Evolutionary conservation across 163 green algal genomes (phyloP).

Genomic region (Volvox carteri): DNA sequence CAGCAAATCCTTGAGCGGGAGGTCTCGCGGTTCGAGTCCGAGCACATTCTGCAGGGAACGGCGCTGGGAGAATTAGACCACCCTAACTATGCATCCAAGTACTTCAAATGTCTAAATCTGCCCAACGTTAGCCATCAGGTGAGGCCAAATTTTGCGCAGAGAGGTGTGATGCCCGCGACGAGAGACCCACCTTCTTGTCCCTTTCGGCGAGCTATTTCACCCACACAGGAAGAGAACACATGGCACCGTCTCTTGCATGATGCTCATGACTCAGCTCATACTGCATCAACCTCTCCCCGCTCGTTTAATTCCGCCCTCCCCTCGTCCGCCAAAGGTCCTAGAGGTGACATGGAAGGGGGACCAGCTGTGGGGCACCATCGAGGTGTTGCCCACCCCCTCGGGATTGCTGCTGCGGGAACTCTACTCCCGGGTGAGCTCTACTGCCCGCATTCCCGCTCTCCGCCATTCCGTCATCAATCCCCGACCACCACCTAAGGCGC

Average conservation of each 20-base stretch:
- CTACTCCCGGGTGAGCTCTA: conserved; percentile 68
- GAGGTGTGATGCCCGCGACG: too few species aligned
- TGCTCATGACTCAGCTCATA: too few species aligned
- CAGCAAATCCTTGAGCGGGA: conserved; percentile 78
- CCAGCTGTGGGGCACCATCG: conserved; percentile 78
- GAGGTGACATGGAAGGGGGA: conserved; percentile 76
- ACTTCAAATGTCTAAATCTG: conserved; percentile 82
- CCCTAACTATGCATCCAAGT: conserved; percentile 76
- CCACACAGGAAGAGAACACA: too few species aligned
- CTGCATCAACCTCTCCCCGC: too few species aligned
- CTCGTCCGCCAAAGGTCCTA: too few species aligned
- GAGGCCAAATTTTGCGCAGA: not conserved
- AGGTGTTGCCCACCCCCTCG: conserved; percentile 81
- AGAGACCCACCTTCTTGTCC: too few species aligned
- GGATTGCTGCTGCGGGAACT: conserved; percentile 80
- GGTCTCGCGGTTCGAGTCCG: conserved; percentile 67
- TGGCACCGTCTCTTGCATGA: too few species aligned
- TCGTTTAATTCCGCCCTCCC: too few species aligned
- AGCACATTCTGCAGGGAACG: conserved; percentile 70
- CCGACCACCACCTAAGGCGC: too few species aligned
- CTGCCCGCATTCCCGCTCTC: not conserved
- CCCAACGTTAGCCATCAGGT: conserved; percentile 83
- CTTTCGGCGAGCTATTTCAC: too few species aligned
- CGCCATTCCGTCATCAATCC: too few species aligned
- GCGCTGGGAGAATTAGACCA: conserved; percentile 84